Evolutionary conservation across 2,329 filamentous ascomycete genomes (phyloP), one percentile per base, ranked within the genome.

Genomic region (Aspergillus brunneoviolaceus): DNA sequence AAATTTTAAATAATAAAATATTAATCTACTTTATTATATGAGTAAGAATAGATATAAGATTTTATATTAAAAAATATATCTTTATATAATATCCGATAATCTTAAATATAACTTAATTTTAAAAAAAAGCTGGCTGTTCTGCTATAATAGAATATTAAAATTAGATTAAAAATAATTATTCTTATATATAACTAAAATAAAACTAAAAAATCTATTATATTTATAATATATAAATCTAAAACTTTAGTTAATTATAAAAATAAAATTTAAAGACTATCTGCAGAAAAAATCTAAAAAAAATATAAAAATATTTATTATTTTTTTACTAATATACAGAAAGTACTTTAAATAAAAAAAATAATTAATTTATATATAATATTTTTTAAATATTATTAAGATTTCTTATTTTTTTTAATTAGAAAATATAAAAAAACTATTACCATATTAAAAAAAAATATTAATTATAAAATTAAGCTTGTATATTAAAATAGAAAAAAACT

Each of bases 371-470:
- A 49, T 21, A 49, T 49, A 21, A 49, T 49, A 49, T 10, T 49
- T 19, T 49, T 12, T 25, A 11, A 47, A 21, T 47, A 47, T 4
- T 47, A 47, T 4, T 7, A 47, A 5, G 5, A 47, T 47, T 12
- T 47, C 5, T 4, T 47, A n/a, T 16, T 16, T 47, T 21, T 47
- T 47, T 21, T 21, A 12, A 49, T 11, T 49, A 49, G 7, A 23
- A 49, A 23, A 49, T 23, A 21, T 49, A 49, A 3, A 49, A 11
- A 49, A 49, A 49, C 47, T 49, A 49, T 4, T 21, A 4, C 23
- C 25, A 49, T 49, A 23, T 25, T 39, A 47, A 9, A 19, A 54
- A 39, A 54, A 54, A 42, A 54, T 39, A 42, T 54, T n/a, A 54
- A 42, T 2, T 39, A 39, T 39, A 12, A 54, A 27, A 42, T 54